Percentiles rank a stretch among this genome's conserved stretches.
These are phyloP conservation scores for Sinapis alba DNA, from an alignment of 441 rosid genomes.

Conservation along the genomic window DNA sequence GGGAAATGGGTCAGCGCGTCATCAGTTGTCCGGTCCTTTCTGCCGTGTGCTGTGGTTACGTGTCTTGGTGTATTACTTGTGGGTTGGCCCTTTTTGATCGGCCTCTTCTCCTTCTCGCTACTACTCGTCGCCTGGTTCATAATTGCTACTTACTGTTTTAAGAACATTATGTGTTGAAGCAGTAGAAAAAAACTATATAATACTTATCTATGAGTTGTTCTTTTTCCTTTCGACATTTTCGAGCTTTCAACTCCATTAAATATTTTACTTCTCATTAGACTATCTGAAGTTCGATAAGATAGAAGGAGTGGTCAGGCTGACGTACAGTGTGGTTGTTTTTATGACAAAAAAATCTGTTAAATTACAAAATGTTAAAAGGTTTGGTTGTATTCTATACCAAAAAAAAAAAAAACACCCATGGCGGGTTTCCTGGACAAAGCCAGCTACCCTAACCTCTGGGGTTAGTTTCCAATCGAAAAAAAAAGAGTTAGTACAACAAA, in stretches of 20 bases:
- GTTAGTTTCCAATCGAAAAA: too few relatives aligned
- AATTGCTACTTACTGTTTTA: slow-evolving; percentile 64
- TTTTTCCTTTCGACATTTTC: neutral
- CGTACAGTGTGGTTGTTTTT: neutral
- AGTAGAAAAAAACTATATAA: neutral
- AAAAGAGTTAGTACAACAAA: too few relatives aligned
- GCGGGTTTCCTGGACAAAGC: slow-evolving; percentile 81
- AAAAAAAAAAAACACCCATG: too few relatives aligned
- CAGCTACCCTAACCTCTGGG: slow-evolving; percentile 69
- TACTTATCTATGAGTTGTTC: neutral
- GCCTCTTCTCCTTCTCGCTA: slow-evolving; percentile 60
- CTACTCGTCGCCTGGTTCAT: slow-evolving; percentile 74
- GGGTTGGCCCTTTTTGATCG: slow-evolving; percentile 89
- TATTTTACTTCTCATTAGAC: neutral
- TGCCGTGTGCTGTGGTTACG: slow-evolving; percentile 64
- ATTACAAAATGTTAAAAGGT: neutral
- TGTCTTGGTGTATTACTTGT: slow-evolving; percentile 56
- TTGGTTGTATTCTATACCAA: too few relatives aligned
- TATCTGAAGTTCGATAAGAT: neutral
- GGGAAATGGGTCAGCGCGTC: slow-evolving; percentile 68
- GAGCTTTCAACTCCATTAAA: neutral
- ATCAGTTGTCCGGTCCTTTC: slow-evolving; percentile 68
- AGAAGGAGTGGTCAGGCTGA: neutral
- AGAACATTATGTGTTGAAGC: slow-evolving; percentile 50
- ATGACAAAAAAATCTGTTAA: neutral